Percentiles rank a stretch among this genome's conserved stretches.
phyloP scores from a whole-genome alignment of 805 yeast species.

The Yarrowia deformans region DNA sequence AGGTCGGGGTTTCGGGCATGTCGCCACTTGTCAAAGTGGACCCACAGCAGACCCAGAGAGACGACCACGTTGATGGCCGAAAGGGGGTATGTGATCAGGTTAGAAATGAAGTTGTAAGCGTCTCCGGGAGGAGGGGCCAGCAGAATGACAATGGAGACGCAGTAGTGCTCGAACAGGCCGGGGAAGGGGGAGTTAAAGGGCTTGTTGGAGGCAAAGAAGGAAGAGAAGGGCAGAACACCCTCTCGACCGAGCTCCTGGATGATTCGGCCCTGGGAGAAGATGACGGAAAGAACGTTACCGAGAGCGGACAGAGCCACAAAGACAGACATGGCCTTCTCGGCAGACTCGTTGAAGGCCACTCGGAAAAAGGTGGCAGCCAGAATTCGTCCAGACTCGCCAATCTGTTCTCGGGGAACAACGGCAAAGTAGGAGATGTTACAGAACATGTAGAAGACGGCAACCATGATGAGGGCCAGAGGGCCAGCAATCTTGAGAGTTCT shows the following conservation, averaged over 20 bases:
- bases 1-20: constrained; percentile 33
- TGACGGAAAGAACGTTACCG: constrained; percentile 82
- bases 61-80: constrained; percentile 75
- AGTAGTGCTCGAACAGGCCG: constrained; percentile 78
- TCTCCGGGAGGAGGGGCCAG: constrained; percentile 88
- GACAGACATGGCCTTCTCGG: constrained; percentile 75
- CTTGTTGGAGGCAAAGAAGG: constrained; percentile 70
- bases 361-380: constrained; percentile 79
- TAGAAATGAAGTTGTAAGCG: constrained; percentile 81
- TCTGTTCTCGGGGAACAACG: constrained; percentile 56
- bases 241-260: constrained; percentile 83
- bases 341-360: constrained; percentile 71
- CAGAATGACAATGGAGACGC: constrained; percentile 74
- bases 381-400: constrained; percentile 66
- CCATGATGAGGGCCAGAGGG: constrained; percentile 68
- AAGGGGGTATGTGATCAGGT: constrained; percentile 81
- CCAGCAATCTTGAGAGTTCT: constrained; percentile 75
- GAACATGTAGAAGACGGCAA: constrained; percentile 73
- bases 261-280: constrained; percentile 81
- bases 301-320: constrained; percentile 82
- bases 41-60: constrained; percentile 66
- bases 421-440: constrained; percentile 75
- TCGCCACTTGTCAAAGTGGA: constrained; percentile 60
- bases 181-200: constrained; percentile 78
- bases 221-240: constrained; percentile 77